Base-by-base conservation (phyloP, 371 early-diverging fungal species). In the Sporodiniella umbellata region DNA sequence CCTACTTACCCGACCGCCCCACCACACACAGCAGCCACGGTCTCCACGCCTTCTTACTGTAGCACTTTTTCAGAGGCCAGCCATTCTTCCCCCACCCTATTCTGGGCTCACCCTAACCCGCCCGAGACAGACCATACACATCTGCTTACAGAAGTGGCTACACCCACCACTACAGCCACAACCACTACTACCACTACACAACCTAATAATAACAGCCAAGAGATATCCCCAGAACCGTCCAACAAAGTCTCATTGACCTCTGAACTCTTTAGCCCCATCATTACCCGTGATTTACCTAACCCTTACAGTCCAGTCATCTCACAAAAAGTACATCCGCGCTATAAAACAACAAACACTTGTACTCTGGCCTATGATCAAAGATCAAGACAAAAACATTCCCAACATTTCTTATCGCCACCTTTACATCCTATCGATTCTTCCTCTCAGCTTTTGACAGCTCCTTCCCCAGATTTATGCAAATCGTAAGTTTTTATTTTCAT, bases 341-440 rank as follows among this genome's bases (percentile, higher is more conserved):
- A 46, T 23, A 60, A 60, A 43, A 60, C 55, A 14, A 55, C 55
- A 8, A 50, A 54, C 51, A 54, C 54, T 33, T 42, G 60, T 37
- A 15, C 51, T 11, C 35, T 45, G 8, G 5, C 35, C 15, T 35
- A 35, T 35, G 35, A 35, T 15, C n/a, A 35, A 35, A 45, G 48
- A 1, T 49, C 35, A 11, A 19, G 45, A 28, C 24, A 17, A 39
- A 42, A 56, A 12, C n/a, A 23, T 3, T 51, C 38, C 15, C 57
- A 45, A 12, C 54, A 50, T 8, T 51, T 54, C 23, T 17, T 60
- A 8, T 51, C 55, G 11, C 42, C 52, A 8, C 51, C 54, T 3
- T 33, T 51, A n/a, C 8, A 38, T n/a, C 22, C 57, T 4, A 35
- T 4, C 22, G 38, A 39, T 19, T 17, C 46, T 15, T 33, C 46